Base-by-base conservation (phyloP, 1,139 yeast species). In the Geotrichum histeridarum region DNA sequence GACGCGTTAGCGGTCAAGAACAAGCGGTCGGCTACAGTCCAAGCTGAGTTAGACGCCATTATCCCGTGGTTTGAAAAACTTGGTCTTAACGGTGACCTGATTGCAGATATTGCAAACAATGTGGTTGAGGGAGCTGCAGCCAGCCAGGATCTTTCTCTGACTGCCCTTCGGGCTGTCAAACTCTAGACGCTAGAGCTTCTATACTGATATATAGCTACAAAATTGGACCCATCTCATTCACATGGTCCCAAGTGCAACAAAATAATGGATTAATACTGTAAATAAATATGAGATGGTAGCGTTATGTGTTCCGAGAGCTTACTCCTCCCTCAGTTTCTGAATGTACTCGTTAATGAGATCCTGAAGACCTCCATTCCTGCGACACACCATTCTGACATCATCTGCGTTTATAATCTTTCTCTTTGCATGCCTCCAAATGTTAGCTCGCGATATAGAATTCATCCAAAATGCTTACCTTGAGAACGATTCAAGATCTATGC, bases 311-410 rank as follows among this genome's bases (percentile, higher is more conserved):
- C 5, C 27, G 27, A 22, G 27, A 22, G 27, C 27, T 22, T 22
- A 42, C 44, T 49, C 56, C 48, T 47, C 51, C 42, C 38, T 38
- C 42, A 48, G 35, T 8, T 57, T 57, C 17, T 17, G 48, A 8
- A 63, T 57, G 48, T 57, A 65, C 36, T 63, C 66, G 12, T 54
- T 57, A 46, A 67, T 57, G n/a, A 64, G 66, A 3, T 62, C 60
- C 32, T 58, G 56, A 8, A 67, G 54, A 1, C 68, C 67, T 14
- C 60, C 63, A 50, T 68, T 68, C 12, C 71, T 60, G 11, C 71
- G 60, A 49, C 69, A 63, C 31, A 67, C 63, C 69, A 68, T 64
- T 27, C 56, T 52, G n/a, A 68, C 59, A 47, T 68, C 71, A 15
- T 64, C 69, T 12, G 60, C 55, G 38, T 58, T 62, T 9, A 68